Conservation (phyloP, 23 red algal genomes). For the Pyropia yezoensis region DNA sequence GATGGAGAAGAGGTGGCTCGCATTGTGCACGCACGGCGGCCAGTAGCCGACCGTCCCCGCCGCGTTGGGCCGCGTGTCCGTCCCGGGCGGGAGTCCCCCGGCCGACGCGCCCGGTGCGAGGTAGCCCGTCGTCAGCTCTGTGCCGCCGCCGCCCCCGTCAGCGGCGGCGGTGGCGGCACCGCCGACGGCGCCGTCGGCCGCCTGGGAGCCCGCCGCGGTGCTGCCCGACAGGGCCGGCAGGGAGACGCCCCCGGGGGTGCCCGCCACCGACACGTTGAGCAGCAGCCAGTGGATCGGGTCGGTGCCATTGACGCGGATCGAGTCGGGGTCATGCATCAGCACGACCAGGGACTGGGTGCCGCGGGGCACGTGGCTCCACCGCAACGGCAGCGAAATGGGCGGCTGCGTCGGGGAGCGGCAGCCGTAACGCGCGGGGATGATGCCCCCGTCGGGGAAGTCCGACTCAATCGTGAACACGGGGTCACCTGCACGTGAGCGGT, state of each 20-base stretch:
- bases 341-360: slow-evolving; percentile 39
- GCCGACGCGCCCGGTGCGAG: too few relatives aligned
- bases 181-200: background rate
- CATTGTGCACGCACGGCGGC: slow-evolving; percentile 37
- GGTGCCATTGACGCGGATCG: slow-evolving; percentile 4
- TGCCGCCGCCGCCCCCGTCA: slow-evolving; percentile 4
- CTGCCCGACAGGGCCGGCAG: too few relatives aligned
- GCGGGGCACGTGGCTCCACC: slow-evolving; percentile 32
- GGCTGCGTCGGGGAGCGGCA: slow-evolving; percentile 30
- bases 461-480: slow-evolving; percentile 22
- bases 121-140: too few relatives aligned
- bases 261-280: slow-evolving; percentile 24
- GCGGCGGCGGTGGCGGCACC: slow-evolving; percentile 20
- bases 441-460: slow-evolving; percentile 39
- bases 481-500: too few relatives aligned
- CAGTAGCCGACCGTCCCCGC: slow-evolving; percentile 19
- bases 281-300: slow-evolving; percentile 68
- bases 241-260: too few relatives aligned
- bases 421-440: slow-evolving; percentile 55
- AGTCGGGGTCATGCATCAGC: slow-evolving; percentile 36
- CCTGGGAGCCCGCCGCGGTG: too few relatives aligned
- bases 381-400: slow-evolving; percentile 35
- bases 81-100: slow-evolving; percentile 15
- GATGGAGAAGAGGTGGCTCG: slow-evolving; percentile 28
- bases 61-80: slow-evolving; percentile 27